Evolutionary conservation across 2,329 filamentous ascomycete genomes (phyloP).

Genomic region (Dactylella cylindrospora): DNA sequence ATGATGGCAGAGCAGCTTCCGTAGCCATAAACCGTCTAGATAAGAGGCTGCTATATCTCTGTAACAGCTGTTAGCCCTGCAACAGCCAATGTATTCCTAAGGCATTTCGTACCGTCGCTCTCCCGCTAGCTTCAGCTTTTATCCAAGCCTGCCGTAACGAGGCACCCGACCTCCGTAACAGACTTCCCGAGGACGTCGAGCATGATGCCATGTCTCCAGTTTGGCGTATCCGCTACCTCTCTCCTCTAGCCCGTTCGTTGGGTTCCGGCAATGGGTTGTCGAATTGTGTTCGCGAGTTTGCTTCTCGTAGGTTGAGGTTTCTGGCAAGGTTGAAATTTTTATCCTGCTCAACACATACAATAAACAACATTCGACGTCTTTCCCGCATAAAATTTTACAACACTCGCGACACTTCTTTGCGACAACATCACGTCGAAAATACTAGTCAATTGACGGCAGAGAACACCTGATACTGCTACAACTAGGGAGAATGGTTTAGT

Average conservation of each 20-base stretch:
- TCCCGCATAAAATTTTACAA: conserved; percentile 18
- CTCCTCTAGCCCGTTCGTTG: conserved; percentile 4
- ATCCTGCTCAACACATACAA: conserved; percentile 38
- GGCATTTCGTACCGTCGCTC: conserved; percentile 10
- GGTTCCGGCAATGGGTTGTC: background rate
- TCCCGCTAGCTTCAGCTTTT: conserved; percentile 1
- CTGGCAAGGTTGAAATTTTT: conserved; percentile 20
- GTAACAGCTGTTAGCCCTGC: conserved; percentile 1
- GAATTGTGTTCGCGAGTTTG: too few relatives aligned
- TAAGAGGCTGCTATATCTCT: conserved; percentile 23
- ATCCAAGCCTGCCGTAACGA: conserved; percentile 28
- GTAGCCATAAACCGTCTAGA: conserved; percentile 40
- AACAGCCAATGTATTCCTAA: background rate
- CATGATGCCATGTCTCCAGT: conserved; percentile 24
- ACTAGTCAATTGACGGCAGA: conserved; percentile 3
- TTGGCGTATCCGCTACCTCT: background rate
- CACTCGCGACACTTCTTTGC: background rate
- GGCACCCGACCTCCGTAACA: conserved; percentile 30
- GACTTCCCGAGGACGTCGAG: conserved; percentile 36
- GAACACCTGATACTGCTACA: too few relatives aligned
- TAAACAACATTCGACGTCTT: conserved; percentile 39
- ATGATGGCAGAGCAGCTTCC: conserved; percentile 12
- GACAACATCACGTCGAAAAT: background rate
- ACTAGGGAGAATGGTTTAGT: too few relatives aligned
- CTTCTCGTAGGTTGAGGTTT: background rate